Conservation (phyloP, 306 rosid genomes). For the Nissolia schottii region DNA sequence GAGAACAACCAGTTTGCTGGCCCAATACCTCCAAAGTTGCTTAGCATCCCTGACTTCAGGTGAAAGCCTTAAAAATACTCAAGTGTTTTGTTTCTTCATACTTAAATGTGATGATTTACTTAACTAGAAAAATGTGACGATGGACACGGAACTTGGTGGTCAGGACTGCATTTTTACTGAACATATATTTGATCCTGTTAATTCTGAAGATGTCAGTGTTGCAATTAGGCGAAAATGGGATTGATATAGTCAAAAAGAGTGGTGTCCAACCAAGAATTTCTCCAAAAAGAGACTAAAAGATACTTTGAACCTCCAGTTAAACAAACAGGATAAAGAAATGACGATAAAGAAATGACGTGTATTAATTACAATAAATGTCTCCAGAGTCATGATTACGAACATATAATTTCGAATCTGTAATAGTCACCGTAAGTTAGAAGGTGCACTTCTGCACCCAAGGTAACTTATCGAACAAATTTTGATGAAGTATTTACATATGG, state of each 20-base stretch:
- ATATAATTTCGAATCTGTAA: not conserved
- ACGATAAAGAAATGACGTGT: not conserved
- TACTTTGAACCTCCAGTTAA: constrained; percentile 5
- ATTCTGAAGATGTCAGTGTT: not conserved
- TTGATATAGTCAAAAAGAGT: not conserved
- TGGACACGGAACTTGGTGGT: constrained; percentile 11
- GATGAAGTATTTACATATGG: not conserved
- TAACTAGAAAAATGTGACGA: constrained; percentile 18
- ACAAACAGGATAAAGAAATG: not conserved
- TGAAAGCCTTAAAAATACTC: constrained; percentile 26
- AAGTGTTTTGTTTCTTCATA: constrained; percentile 12
- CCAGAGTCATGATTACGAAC: not conserved
- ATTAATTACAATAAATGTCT: not conserved
- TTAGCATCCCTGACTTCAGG: constrained; percentile 72
- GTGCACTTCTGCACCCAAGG: not conserved
- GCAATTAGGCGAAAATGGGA: constrained; percentile 2
- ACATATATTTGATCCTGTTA: not conserved
- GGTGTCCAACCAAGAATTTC: no score
- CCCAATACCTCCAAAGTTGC: constrained; percentile 83
- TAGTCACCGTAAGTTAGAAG: not conserved
- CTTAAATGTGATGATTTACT: constrained; percentile 10
- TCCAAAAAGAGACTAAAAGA: not conserved
- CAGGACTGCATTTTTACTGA: not conserved
- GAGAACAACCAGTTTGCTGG: constrained; percentile 81
- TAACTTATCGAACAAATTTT: not conserved